Conservation (phyloP, 2,329 filamentous ascomycete species). For the Byssoonygena ceratinophila region DNA sequence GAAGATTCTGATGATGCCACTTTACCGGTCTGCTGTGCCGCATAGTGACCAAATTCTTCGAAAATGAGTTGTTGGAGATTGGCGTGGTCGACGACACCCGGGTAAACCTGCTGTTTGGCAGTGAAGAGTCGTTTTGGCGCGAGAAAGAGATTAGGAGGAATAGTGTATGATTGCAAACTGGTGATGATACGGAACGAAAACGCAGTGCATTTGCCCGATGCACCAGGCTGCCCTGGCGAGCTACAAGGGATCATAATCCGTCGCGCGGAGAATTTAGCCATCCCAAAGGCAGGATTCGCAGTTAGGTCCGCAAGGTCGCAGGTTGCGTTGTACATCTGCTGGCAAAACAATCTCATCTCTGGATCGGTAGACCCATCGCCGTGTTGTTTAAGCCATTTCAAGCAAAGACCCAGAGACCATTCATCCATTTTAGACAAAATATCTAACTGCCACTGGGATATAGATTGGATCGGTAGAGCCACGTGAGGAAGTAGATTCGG, state of each 20-base stretch:
- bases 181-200: conserved; percentile 52
- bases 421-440: conserved; percentile 40
- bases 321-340: conserved; percentile 37
- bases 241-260: conserved; percentile 31
- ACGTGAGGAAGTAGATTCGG: conserved; percentile 53
- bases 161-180: conserved; percentile 48
- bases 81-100: conserved; percentile 45
- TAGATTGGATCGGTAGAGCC: conserved; percentile 42
- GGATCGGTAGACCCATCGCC: conserved; percentile 19
- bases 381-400: conserved; percentile 27
- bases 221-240: conserved; percentile 13
- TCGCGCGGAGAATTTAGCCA: conserved; percentile 31
- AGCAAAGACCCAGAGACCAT: conserved; percentile 29
- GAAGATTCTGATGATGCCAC: conserved; percentile 16
- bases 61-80: conserved; percentile 52
- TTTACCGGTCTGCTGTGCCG: conserved; percentile 13
- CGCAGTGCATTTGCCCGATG: conserved; percentile 36
- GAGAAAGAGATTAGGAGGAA: conserved; percentile 47
- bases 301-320: conserved; percentile 30
- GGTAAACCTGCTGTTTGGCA: conserved; percentile 53
- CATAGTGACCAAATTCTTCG: conserved; percentile 46
- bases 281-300: conserved; percentile 37
- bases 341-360: conserved; percentile 32
- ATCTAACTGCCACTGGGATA: conserved; percentile 47
- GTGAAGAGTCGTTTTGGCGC: conserved; percentile 56